phyloP scores from a whole-genome alignment of 164 flowering plant genomes.

The Macadamia integrifolia region DNA sequence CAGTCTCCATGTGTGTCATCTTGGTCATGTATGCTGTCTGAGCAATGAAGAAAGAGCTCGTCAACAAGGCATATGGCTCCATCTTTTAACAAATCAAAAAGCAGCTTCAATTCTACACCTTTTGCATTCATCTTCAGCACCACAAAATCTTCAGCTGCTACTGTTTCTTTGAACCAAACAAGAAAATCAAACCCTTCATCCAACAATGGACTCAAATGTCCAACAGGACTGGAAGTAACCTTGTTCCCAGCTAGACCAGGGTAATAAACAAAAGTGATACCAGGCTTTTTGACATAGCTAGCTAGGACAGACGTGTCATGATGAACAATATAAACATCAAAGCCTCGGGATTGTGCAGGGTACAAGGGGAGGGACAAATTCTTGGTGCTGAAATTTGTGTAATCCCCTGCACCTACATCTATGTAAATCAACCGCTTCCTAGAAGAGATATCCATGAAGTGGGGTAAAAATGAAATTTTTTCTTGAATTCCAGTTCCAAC shows the following conservation, averaged over 20 bases:
- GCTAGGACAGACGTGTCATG: constrained; percentile 55
- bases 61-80: constrained; percentile 81
- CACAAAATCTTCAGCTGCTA: constrained; percentile 51
- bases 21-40: constrained; percentile 24
- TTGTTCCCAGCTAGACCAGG: constrained; percentile 50
- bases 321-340: constrained; percentile 57
- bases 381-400: constrained; percentile 26
- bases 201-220: constrained; percentile 24
- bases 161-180: constrained; percentile 68
- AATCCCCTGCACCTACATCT: constrained; percentile 61
- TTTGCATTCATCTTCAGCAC: constrained; percentile 67
- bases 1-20: constrained; percentile 31
- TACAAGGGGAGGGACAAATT: constrained; percentile 48
- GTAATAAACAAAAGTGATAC: constrained; percentile 69
- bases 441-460: constrained; percentile 42
- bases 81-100: constrained; percentile 49
- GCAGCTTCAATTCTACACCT: constrained; percentile 46
- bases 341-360: constrained; percentile 33
- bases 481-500: constrained; percentile 14
- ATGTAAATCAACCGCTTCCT: constrained; percentile 49
- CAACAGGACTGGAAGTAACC: constrained; percentile 13
- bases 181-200: constrained; percentile 62
- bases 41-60: constrained; percentile 75
- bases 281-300: constrained; percentile 61
- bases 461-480: constrained; percentile 44